Percentiles rank a stretch among this genome's conserved stretches.
Conservation (phyloP, 208 protist species). For the Porcisia hertigi region DNA sequence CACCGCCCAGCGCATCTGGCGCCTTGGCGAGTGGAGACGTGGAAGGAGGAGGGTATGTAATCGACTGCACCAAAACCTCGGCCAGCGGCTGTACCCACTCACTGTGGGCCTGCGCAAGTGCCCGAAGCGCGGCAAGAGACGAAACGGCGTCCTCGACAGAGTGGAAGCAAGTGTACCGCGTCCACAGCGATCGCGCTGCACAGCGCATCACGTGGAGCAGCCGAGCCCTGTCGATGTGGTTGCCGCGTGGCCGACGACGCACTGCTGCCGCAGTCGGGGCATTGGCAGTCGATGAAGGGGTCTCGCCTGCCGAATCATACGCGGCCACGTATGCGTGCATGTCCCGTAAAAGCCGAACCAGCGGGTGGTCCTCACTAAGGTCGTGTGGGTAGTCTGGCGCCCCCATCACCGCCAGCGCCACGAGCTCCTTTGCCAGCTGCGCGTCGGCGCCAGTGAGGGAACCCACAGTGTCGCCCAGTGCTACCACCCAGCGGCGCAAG, state of each 20-base stretch:
- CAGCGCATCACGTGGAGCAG: slow-evolving; percentile 60
- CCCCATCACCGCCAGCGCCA: slow-evolving; percentile 39
- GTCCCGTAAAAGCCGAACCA: slow-evolving; percentile 62
- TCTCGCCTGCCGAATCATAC: slow-evolving; percentile 12
- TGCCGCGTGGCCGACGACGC: slow-evolving; percentile 22
- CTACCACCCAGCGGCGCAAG: slow-evolving; percentile 63
- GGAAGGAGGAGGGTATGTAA: slow-evolving; percentile 34
- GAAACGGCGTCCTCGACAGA: slow-evolving; percentile 48
- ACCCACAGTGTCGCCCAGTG: slow-evolving; percentile 35
- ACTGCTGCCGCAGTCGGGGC: neutral
- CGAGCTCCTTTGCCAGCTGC: slow-evolving; percentile 57
- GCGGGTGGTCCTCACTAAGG: slow-evolving; percentile 39
- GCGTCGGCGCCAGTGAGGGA: slow-evolving; percentile 32
- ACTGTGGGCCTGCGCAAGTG: slow-evolving; percentile 41
- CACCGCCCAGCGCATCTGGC: slow-evolving; percentile 36
- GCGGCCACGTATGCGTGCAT: slow-evolving; percentile 37
- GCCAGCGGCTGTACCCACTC: slow-evolving; percentile 72
- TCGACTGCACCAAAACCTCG: slow-evolving; percentile 49
- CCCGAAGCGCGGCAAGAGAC: slow-evolving; percentile 56
- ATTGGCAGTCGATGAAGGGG: neutral
- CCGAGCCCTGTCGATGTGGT: slow-evolving; percentile 38
- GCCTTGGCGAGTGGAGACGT: slow-evolving; percentile 22
- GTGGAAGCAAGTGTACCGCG: slow-evolving; percentile 45
- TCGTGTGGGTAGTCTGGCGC: slow-evolving; percentile 68
- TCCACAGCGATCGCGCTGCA: slow-evolving; percentile 61